phyloP scores from a whole-genome alignment of 768 basidiomycete genomes.

The Cystofilobasidium bisporidii region DNA sequence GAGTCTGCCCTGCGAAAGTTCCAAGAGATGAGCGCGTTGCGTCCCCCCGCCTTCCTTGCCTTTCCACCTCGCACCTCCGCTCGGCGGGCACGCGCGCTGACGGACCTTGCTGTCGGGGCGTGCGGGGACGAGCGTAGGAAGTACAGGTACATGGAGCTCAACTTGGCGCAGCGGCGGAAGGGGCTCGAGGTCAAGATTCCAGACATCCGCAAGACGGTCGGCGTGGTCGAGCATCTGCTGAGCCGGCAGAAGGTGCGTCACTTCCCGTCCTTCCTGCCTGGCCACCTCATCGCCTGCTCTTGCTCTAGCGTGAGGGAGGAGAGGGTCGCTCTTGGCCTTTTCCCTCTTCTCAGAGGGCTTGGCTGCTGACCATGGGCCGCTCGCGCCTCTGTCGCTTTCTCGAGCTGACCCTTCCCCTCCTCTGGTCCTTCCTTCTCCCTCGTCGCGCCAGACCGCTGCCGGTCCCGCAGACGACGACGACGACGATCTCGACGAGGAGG shows the following conservation, averaged over 20 bases:
- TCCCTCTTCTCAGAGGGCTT: too few species aligned
- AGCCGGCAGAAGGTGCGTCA: constrained; percentile 54
- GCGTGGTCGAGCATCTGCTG: constrained; percentile 66
- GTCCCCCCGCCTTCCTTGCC: constrained; percentile 25
- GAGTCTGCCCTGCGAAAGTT: constrained; percentile 69
- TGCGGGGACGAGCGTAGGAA: constrained; percentile 52
- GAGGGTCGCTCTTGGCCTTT: too few species aligned
- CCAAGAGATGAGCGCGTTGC: constrained; percentile 90
- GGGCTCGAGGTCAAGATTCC: constrained; percentile 90
- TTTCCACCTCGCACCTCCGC: not conserved
- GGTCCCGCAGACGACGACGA: constrained; percentile 31
- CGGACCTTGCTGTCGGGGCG: not conserved
- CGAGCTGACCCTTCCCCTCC: too few species aligned
- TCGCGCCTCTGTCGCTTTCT: too few species aligned
- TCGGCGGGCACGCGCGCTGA: not conserved
- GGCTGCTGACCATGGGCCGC: too few species aligned
- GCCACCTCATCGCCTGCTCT: not conserved
- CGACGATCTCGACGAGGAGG: constrained; percentile 44
- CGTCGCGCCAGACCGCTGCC: too few species aligned
- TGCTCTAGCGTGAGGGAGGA: too few species aligned
- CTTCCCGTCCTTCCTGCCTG: too few species aligned
- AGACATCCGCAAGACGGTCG: constrained; percentile 83
- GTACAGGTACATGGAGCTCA: constrained; percentile 96
- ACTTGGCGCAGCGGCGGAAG: constrained; percentile 62
- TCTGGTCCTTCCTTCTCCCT: too few species aligned